A percentile compares a stretch with the other conserved stretches of the same genome.
These are phyloP conservation scores for Saccharomycopsis sp. DNA, from an alignment of 805 yeast species.

Conservation along the genomic window DNA sequence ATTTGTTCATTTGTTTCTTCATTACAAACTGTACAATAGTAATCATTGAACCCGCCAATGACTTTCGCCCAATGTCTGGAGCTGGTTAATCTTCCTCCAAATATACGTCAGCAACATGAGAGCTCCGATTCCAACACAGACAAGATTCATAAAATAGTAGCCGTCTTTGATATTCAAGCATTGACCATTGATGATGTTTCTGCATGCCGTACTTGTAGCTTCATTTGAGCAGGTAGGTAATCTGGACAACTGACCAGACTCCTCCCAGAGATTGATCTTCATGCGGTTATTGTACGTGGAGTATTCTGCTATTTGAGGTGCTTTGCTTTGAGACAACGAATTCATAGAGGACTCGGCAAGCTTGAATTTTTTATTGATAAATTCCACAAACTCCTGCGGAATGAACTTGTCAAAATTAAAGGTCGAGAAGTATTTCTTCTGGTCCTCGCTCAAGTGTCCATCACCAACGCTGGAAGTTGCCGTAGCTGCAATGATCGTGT, in stretches of 20 bases:
- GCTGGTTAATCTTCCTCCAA: conserved; percentile 47
- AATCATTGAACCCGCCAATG: conserved; percentile 61
- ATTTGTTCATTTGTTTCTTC: too few relatives aligned
- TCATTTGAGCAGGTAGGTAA: conserved; percentile 31
- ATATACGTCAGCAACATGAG: conserved; percentile 60
- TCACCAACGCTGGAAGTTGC: neutral
- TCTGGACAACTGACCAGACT: conserved; percentile 16
- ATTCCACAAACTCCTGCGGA: neutral
- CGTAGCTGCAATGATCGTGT: neutral
- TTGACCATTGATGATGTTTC: conserved; percentile 42
- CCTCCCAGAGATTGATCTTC: conserved; percentile 25
- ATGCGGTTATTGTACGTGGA: conserved; percentile 4
- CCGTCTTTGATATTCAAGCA: conserved; percentile 65
- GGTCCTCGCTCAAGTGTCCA: neutral
- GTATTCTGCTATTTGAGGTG: conserved; percentile 4
- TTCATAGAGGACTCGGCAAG: conserved; percentile 6
- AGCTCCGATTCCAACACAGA: conserved; percentile 67
- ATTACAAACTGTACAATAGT: too few relatives aligned
- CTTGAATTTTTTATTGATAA: neutral
- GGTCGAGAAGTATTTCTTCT: neutral
- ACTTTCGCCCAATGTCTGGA: conserved; percentile 66
- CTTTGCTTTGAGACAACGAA: neutral
- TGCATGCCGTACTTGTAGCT: conserved; percentile 44
- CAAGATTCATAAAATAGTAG: conserved; percentile 65
- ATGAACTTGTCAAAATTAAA: neutral